Evolutionary conservation across 345 rosid species (phyloP).

Genomic region (Acer campestre): DNA sequence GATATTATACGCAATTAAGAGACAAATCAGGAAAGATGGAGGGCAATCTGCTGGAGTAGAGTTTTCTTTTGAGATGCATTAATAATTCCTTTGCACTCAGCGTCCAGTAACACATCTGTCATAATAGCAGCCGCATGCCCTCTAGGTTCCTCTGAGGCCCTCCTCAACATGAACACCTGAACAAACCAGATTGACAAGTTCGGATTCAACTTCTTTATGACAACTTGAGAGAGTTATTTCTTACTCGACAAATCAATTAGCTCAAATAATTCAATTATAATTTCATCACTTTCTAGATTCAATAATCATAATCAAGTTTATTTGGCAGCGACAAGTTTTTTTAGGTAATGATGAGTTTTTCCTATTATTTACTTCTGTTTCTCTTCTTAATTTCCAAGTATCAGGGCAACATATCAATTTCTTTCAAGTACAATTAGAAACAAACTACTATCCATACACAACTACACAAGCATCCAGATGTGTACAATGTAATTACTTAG

Average conservation of each 20-base stretch:
- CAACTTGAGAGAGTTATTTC: neutral
- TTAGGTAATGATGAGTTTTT: too few relatives aligned
- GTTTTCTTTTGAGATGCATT: slow-evolving; percentile 61
- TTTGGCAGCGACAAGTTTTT: neutral
- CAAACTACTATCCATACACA: neutral
- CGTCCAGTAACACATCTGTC: slow-evolving; percentile 66
- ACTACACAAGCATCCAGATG: neutral
- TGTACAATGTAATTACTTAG: neutral
- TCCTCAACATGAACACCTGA: slow-evolving; percentile 68
- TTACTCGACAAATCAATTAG: neutral
- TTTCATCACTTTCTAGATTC: neutral
- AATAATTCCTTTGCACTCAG: slow-evolving; percentile 69
- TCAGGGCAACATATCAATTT: too few relatives aligned
- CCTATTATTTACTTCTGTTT: too few relatives aligned
- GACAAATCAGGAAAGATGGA: slow-evolving; percentile 43
- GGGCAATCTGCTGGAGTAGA: slow-evolving; percentile 63
- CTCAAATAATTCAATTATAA: neutral
- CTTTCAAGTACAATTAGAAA: neutral
- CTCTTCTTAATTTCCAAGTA: too few relatives aligned
- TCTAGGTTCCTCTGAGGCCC: slow-evolving; percentile 61
- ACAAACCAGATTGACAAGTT: slow-evolving; percentile 1
- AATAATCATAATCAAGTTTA: neutral
- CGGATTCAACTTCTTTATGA: too few relatives aligned
- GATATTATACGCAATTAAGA: too few relatives aligned
- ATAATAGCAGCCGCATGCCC: slow-evolving; percentile 72